Conservation (phyloP, 2,329 filamentous ascomycete species). For the Cercospora zeina region DNA sequence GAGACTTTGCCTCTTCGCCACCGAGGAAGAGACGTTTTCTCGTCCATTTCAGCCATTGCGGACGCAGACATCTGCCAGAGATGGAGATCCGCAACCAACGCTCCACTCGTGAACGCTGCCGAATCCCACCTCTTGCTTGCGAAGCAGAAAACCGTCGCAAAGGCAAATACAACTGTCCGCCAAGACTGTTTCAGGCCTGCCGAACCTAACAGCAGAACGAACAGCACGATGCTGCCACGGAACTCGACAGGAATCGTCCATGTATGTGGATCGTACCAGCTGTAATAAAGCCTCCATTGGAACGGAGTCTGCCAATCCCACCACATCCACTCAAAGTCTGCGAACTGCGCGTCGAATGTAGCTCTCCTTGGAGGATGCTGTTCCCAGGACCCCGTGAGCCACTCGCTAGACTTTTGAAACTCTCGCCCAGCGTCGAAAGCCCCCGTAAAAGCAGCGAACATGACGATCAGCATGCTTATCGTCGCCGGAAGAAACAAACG, state of each 20-base stretch:
- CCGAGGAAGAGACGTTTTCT: background rate
- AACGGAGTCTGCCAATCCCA: conserved; percentile 19
- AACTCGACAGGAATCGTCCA: conserved; percentile 26
- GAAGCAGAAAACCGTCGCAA: conserved; percentile 16
- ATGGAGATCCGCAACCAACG: conserved; percentile 21
- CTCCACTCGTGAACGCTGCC: conserved; percentile 21
- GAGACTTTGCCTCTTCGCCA: background rate
- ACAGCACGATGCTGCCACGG: conserved; percentile 20
- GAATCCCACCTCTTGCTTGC: conserved; percentile 20
- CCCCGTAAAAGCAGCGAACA: conserved; percentile 16
- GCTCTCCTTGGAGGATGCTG: conserved; percentile 21
- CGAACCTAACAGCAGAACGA: conserved; percentile 20
- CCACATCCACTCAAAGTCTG: conserved; percentile 17
- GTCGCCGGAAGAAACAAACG: conserved; percentile 21
- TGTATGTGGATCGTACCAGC: conserved; percentile 21
- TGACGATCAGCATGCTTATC: conserved; percentile 23
- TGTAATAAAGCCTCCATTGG: conserved; percentile 15
- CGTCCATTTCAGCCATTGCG: background rate
- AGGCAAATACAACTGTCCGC: conserved; percentile 8
- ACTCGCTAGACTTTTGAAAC: conserved; percentile 9
- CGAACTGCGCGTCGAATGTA: background rate
- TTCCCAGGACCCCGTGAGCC: conserved; percentile 21
- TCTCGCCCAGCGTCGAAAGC: conserved; percentile 18
- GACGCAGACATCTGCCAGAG: background rate
- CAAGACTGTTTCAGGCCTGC: conserved; percentile 15